Percentiles rank a stretch among this genome's conserved stretches.
Evolutionary conservation across 208 protist species (phyloP).

Genomic region (Lotmaria passim): DNA sequence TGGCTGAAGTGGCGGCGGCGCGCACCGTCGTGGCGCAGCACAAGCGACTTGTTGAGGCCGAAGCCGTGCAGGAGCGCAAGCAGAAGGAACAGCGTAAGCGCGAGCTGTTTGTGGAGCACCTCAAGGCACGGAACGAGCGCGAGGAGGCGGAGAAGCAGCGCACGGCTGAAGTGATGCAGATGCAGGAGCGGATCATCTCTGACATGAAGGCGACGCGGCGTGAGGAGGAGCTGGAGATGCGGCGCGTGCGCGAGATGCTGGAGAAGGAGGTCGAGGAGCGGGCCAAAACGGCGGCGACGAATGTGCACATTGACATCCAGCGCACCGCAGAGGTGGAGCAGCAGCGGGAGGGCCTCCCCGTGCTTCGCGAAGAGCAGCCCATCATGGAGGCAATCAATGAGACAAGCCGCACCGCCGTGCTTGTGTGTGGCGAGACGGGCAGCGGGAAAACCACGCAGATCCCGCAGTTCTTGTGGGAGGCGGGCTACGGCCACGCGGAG

Average conservation of each 20-base stretch:
- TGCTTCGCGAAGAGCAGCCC: constrained; percentile 88
- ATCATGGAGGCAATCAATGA: constrained; percentile 91
- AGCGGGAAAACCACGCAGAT: constrained; percentile 98
- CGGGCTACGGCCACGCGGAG: constrained; percentile 83
- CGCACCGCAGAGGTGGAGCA: constrained; percentile 63
- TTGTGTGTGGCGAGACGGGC: constrained; percentile 98
- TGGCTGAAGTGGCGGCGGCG: constrained; percentile 53
- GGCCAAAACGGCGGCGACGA: constrained; percentile 48
- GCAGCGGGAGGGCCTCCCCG: constrained; percentile 75
- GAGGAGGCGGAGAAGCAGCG: constrained; percentile 46
- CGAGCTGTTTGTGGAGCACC: constrained; percentile 60
- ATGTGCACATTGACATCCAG: constrained; percentile 68
- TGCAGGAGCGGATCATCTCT: constrained; percentile 58
- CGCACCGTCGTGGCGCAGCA: constrained; percentile 66
- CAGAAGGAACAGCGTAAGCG: constrained; percentile 73
- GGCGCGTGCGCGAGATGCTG: constrained; percentile 29
- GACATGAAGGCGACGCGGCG: constrained; percentile 30
- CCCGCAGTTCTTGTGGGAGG: constrained; percentile 93
- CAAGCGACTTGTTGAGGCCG: constrained; percentile 58
- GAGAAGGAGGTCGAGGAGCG: constrained; percentile 46
- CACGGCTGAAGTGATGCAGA: constrained; percentile 33
- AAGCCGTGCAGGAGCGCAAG: constrained; percentile 45
- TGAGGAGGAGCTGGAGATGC: constrained; percentile 33
- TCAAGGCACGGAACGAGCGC: constrained; percentile 54
- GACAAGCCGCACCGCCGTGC: constrained; percentile 73